Evolutionary conservation across 805 yeast genomes (phyloP), one percentile per base, ranked within the genome.

Genomic region (Metschnikowia lachancei): DNA sequence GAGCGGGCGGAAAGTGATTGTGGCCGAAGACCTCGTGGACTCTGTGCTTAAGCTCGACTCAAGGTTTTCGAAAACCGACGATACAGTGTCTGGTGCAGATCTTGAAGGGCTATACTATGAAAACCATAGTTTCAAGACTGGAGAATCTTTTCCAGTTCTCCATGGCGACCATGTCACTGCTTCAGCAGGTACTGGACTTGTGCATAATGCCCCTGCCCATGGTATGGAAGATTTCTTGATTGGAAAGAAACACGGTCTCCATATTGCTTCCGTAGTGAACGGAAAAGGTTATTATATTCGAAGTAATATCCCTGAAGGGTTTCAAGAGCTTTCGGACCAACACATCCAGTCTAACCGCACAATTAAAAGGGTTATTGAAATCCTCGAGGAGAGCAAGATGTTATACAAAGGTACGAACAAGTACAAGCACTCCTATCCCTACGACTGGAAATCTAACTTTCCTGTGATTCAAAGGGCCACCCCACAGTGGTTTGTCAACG

Each of bases 181-280:
- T 47, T 55, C 76, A 1, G 81, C 94, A 0, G 99, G 99, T 64
- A 88, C 99, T 0, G 99, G 99, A 2, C 68, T 94, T 12, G 99
- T 94, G 1, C 99, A 94, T 61, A 86, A 89, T 17, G 98, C 99
- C 0, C 98, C 99, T 1, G 98, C 97, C 0, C 99, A 94, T 63
- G 99, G 99, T 58, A 79, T 82, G 57, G 99, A 94, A 55, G 99
- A 94, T 69, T 91, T 87, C 61, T 58, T 83, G 7, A 74, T 85
- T 30, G 92, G 96, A 29, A 63, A 77, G 47, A 64, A 70, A 18
- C 66, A 84, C 51, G 73, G 72, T 0, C 72, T 94, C 18, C 70
- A 65, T 9, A 79, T 87, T 0, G 78, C 70, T 50, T 88, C 97
- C 0, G 89, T 94, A 0, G 95, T 94, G 2, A 88, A 94, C 60